These are phyloP conservation scores for Oehlia diaphana DNA, from an alignment of 192 early-diverging fungal species.

Conservation along the genomic window DNA sequence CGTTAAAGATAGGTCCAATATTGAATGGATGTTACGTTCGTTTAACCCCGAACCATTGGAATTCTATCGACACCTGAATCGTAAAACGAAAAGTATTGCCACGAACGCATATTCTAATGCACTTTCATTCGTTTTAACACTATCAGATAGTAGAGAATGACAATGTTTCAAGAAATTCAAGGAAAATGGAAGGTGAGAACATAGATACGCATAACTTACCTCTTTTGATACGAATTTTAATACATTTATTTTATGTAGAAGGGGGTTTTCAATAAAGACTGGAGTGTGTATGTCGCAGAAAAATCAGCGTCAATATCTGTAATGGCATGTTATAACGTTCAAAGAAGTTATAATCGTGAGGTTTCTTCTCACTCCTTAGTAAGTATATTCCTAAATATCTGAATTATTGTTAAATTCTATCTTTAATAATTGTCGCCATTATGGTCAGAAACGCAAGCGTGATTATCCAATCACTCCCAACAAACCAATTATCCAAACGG, in stretches of 20 bases:
- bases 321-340: too few relatives aligned
- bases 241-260: neutral
- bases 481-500: too few relatives aligned
- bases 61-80: neutral
- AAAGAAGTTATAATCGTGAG: too few relatives aligned
- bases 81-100: neutral
- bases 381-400: too few relatives aligned
- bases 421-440: too few relatives aligned
- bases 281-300: too few relatives aligned
- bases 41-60: neutral
- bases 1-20: neutral
- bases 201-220: neutral
- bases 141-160: neutral
- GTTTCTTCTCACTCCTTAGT: too few relatives aligned
- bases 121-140: neutral
- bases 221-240: neutral
- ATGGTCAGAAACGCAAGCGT: too few relatives aligned
- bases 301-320: too few relatives aligned
- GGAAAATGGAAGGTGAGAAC: neutral
- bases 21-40: neutral
- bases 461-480: too few relatives aligned
- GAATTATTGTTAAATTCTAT: too few relatives aligned
- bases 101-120: neutral
- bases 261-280: too few relatives aligned
- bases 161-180: neutral